Percentiles rank a stretch among this genome's conserved stretches.
phyloP scores from a whole-genome alignment of 2,329 filamentous ascomycete genomes.

The Aspergillus sergii region DNA sequence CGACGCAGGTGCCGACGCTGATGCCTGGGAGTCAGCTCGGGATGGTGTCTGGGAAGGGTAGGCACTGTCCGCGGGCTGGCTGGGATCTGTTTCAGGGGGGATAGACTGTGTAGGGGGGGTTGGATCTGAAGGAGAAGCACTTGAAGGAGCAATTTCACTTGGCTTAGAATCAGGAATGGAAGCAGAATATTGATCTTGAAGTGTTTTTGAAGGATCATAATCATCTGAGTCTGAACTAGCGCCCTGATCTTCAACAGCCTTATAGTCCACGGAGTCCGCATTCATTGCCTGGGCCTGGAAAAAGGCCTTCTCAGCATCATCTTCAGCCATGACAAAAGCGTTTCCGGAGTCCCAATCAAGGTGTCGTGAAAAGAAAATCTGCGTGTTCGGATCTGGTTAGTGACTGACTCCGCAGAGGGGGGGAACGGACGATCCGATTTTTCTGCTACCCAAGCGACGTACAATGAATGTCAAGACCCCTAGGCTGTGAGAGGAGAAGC shows the following conservation, averaged over 20 bases:
- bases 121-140: conserved; percentile 26
- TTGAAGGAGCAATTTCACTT: conserved; percentile 32
- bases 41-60: conserved; percentile 37
- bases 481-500: background rate
- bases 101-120: conserved; percentile 25
- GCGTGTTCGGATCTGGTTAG: conserved; percentile 8
- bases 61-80: conserved; percentile 29
- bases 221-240: conserved; percentile 59
- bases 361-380: conserved; percentile 2
- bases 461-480: background rate
- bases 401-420: background rate
- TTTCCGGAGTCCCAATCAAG: conserved; percentile 18
- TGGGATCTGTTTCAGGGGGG: conserved; percentile 32
- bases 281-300: conserved; percentile 53
- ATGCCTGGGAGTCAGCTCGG: conserved; percentile 37
- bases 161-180: conserved; percentile 34
- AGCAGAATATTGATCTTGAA: conserved; percentile 44
- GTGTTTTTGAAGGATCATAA: conserved; percentile 55
- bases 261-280: conserved; percentile 39
- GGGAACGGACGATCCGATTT: background rate
- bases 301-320: conserved; percentile 57
- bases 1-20: conserved; percentile 32
- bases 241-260: conserved; percentile 55
- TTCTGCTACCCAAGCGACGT: background rate
- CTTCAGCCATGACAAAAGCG: conserved; percentile 50